These are phyloP conservation scores for Paecilomyces dactylethromorphus DNA, from an alignment of 2,329 filamentous ascomycete species.

Conservation along the genomic window DNA sequence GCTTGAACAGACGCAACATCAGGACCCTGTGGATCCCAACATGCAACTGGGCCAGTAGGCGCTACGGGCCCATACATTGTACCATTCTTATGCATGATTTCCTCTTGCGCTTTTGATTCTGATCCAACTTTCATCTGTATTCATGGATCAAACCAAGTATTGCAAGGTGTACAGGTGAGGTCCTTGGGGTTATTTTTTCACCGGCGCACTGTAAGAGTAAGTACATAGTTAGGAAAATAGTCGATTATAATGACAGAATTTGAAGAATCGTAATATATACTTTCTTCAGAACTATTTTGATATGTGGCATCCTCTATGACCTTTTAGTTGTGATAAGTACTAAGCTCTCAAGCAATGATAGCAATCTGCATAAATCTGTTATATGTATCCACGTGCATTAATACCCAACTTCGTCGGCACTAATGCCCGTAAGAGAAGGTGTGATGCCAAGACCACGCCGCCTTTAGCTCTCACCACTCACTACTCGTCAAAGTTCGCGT, in stretches of 20 bases:
- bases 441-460: neutral
- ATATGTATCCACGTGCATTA: neutral
- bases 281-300: neutral
- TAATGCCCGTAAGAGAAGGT: neutral
- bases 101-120: constrained; percentile 1
- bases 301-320: neutral
- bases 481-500: neutral
- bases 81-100: neutral
- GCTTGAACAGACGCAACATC: constrained; percentile 24
- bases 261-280: neutral
- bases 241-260: neutral
- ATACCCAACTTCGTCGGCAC: neutral
- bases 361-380: neutral
- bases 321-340: neutral
- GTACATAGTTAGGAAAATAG: neutral
- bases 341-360: neutral
- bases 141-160: neutral
- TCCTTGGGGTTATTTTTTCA: neutral
- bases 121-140: neutral
- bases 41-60: constrained; percentile 27
- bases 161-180: neutral
- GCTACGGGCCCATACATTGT: neutral
- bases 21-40: constrained; percentile 27
- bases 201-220: neutral
- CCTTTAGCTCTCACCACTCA: neutral